phyloP scores from a whole-genome alignment of 2,329 filamentous ascomycete species.

The Helotiales sp. region DNA sequence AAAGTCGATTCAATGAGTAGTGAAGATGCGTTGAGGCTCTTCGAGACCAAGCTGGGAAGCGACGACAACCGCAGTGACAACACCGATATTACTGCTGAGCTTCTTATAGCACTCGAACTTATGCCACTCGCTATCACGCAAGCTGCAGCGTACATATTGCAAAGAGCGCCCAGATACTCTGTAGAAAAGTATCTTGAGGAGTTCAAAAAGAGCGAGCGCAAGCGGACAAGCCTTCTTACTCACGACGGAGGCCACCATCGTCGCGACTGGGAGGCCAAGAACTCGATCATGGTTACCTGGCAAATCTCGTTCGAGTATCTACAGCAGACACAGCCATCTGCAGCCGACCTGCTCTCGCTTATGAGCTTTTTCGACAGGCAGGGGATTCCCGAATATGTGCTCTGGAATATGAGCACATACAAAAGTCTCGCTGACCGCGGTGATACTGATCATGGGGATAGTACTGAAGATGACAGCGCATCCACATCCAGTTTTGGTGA shows the following conservation, averaged over 20 bases:
- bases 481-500: too few relatives aligned
- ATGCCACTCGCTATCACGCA: too few relatives aligned
- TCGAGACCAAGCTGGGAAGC: conserved; percentile 40
- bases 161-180: conserved; percentile 41
- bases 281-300: too few relatives aligned
- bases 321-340: conserved; percentile 41
- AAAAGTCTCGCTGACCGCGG: too few relatives aligned
- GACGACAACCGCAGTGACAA: too few relatives aligned
- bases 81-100: conserved; percentile 23
- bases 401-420: conserved; percentile 35
- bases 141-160: conserved; percentile 37
- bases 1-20: conserved; percentile 41
- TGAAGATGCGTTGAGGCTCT: conserved; percentile 38
- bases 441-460: conserved; percentile 6
- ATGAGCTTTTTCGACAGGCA: too few relatives aligned
- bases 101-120: too few relatives aligned
- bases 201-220: conserved; percentile 44
- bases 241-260: conserved; percentile 43
- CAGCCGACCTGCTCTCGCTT: conserved; percentile 50
- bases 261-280: conserved; percentile 44
- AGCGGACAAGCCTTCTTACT: conserved; percentile 40
- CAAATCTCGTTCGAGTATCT: conserved; percentile 47
- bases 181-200: conserved; percentile 47
- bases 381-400: conserved; percentile 46
- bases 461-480: conserved; percentile 34